Percentiles rank a stretch among this genome's conserved stretches.
These are phyloP conservation scores for Microsporum audouinii DNA, from an alignment of 2,329 filamentous ascomycete genomes.

Conservation along the genomic window DNA sequence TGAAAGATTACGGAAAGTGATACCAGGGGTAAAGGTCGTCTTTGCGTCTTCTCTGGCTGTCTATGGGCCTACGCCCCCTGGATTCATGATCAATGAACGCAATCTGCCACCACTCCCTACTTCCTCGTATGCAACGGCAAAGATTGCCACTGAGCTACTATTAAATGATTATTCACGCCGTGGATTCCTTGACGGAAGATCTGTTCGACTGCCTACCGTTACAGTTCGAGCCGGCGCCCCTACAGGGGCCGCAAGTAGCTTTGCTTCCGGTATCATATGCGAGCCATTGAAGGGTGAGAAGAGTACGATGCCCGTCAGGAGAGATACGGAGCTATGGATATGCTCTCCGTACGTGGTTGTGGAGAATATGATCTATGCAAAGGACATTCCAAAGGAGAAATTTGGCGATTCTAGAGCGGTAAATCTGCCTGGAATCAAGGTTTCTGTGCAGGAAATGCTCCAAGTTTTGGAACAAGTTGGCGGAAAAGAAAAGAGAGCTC, in stretches of 20 bases:
- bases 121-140: slow-evolving; percentile 42
- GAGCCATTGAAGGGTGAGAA: slow-evolving; percentile 43
- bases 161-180: slow-evolving; percentile 43
- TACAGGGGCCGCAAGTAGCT: slow-evolving; percentile 41
- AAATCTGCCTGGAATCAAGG: slow-evolving; percentile 45
- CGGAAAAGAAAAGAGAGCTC: slow-evolving; percentile 43
- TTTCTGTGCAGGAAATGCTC: slow-evolving; percentile 50
- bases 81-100: slow-evolving; percentile 33
- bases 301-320: slow-evolving; percentile 41
- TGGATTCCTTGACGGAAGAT: slow-evolving; percentile 38
- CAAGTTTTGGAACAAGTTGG: slow-evolving; percentile 47
- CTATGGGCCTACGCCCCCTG: slow-evolving; percentile 39
- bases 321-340: slow-evolving; percentile 46
- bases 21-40: slow-evolving; percentile 38
- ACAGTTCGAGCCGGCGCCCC: slow-evolving; percentile 42
- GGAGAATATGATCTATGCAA: slow-evolving; percentile 43
- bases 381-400: slow-evolving; percentile 39
- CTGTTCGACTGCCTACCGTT: slow-evolving; percentile 41
- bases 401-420: slow-evolving; percentile 45
- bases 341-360: slow-evolving; percentile 45
- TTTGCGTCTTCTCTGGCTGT: slow-evolving; percentile 42
- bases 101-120: slow-evolving; percentile 39
- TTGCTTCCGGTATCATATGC: slow-evolving; percentile 43
- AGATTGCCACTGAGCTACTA: slow-evolving; percentile 40
- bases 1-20: slow-evolving; percentile 36